These are phyloP conservation scores for Cyberlindnera maclurae DNA, from an alignment of 805 yeast species.

Conservation along the genomic window DNA sequence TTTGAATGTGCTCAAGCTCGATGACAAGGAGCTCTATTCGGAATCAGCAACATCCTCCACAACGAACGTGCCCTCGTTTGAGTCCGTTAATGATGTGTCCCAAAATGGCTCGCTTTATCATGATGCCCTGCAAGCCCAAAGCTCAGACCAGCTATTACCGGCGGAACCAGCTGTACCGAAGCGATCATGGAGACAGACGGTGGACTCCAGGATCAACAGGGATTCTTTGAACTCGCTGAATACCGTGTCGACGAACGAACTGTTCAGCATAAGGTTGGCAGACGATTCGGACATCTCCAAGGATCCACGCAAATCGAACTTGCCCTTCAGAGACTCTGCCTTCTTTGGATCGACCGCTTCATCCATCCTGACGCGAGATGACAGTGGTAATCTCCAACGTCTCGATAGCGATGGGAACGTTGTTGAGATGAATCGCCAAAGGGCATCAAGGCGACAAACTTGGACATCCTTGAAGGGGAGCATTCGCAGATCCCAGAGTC, in stretches of 20 bases:
- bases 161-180: slow-evolving; percentile 25
- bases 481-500: slow-evolving; percentile 7
- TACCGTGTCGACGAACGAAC: slow-evolving; percentile 80
- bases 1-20: slow-evolving; percentile 44
- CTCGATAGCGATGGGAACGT: slow-evolving; percentile 25
- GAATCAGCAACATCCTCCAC: slow-evolving; percentile 42
- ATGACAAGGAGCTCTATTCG: slow-evolving; percentile 28
- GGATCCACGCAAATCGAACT: slow-evolving; percentile 34
- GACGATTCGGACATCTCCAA: slow-evolving; percentile 44
- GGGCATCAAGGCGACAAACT: slow-evolving; percentile 19
- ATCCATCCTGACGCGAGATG: slow-evolving; percentile 21
- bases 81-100: slow-evolving; percentile 22
- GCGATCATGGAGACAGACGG: slow-evolving; percentile 53
- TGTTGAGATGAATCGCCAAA: slow-evolving; percentile 14
- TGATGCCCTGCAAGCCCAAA: slow-evolving; percentile 33
- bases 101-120: slow-evolving; percentile 27
- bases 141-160: slow-evolving; percentile 32
- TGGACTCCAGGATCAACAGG: slow-evolving; percentile 34
- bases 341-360: slow-evolving; percentile 26
- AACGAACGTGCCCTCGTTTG: slow-evolving; percentile 39
- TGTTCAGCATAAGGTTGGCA: slow-evolving; percentile 71
- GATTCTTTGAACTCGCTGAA: slow-evolving; percentile 67
- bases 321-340: slow-evolving; percentile 35
- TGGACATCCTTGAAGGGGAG: slow-evolving; percentile 22
- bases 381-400: slow-evolving; percentile 23